Percentiles rank a stretch among this genome's conserved stretches.
Conservation (phyloP, 2,329 filamentous ascomycete genomes). For the Exophiala calicioides region DNA sequence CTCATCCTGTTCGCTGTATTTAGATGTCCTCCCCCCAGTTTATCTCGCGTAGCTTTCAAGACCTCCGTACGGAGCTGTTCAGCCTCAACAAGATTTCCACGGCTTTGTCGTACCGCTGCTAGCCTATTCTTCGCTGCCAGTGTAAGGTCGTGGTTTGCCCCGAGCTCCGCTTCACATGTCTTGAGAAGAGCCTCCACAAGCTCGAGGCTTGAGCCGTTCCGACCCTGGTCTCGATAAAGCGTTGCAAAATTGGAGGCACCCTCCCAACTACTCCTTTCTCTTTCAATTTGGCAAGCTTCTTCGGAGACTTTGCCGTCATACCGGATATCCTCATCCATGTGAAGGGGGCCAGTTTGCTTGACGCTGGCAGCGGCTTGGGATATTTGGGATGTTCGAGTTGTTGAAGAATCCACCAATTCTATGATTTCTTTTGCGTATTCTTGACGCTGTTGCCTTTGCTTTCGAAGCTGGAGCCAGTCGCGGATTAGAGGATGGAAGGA, state of each 20-base stretch:
- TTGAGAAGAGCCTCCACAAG: neutral
- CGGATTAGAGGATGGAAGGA: neutral
- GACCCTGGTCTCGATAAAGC: neutral
- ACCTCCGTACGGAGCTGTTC: neutral
- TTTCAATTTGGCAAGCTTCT: neutral
- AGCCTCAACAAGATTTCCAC: neutral
- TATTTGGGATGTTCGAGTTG: neutral
- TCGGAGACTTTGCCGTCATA: neutral
- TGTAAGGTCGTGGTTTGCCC: neutral
- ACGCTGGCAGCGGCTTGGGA: neutral
- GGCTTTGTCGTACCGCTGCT: neutral
- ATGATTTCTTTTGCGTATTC: neutral
- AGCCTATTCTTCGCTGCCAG: neutral
- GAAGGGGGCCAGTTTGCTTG: neutral
- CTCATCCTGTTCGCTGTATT: too few species aligned
- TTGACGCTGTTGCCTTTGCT: neutral
- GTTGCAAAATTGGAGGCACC: neutral
- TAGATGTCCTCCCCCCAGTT: neutral
- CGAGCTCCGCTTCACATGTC: neutral
- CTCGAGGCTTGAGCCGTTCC: neutral
- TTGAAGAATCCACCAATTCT: neutral
- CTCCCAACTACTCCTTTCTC: neutral
- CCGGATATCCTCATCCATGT: neutral
- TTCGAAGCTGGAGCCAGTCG: neutral
- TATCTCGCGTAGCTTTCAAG: neutral